Base-by-base conservation (phyloP, 148 eudicot species). In the Silene conica region DNA sequence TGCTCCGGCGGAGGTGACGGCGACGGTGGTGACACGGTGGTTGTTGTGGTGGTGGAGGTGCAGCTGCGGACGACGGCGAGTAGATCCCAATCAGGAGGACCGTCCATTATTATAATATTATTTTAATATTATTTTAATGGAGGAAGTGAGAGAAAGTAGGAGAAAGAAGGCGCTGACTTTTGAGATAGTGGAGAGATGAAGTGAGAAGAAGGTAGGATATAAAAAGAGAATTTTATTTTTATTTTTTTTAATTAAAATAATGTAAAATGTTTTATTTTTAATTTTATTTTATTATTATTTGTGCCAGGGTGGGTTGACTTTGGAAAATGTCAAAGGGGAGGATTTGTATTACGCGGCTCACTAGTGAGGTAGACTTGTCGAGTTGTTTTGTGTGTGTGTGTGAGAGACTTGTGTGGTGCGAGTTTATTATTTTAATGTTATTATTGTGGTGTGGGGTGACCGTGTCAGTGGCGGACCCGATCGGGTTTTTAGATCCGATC, bases 61-160 rank as follows among this genome's bases (percentile, higher is more conserved):
- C 90, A 84, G 80, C 93, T 82, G 75, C 97, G 73, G 79, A 91
- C 97, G 57, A 91, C 93, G 63, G 97, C 97, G 3, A 86, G 87
- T 3, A 91, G 90, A 84, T 89, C 97, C 97, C 97, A 91, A 72
- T 91, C 97, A 67, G 80, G 73, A 61, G 78, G 74, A 48, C 22
- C 66, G 48, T 80, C 82, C 82, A 80, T 75, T 66, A 20, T 20
- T 62, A 57, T 11, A 2, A 8, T 4, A 19, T 9, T 67, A 4
- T 43, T 38, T 0, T 58, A 70, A 62, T 43, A 68, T 31, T n/a
- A 11, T 61, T 21, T 19, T 19, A 45, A 66, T 19, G 18, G 34
- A 71, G 18, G 43, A 26, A 58, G 11, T 0, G 21, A 62, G 57
- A 31, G 71, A 43, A 48, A 16, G 21, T 60, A 46, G 64, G 31